phyloP scores from a whole-genome alignment of 805 yeast genomes.

The Torulaspora franciscae region DNA sequence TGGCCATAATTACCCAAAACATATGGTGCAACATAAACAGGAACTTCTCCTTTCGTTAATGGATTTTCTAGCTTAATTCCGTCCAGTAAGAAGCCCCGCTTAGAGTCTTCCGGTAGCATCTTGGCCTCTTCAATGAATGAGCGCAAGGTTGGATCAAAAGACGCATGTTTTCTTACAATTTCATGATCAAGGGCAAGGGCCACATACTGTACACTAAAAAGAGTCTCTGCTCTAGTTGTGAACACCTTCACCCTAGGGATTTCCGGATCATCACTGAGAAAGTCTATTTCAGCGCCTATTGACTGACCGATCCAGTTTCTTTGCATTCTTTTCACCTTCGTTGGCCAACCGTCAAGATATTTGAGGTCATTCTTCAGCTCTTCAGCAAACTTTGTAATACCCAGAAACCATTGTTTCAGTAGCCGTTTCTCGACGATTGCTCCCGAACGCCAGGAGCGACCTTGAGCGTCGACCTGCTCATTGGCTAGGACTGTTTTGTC shows the following conservation, averaged over 20 bases:
- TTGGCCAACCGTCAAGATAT: slow-evolving; percentile 72
- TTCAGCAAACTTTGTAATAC: slow-evolving; percentile 76
- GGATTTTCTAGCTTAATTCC: slow-evolving; percentile 54
- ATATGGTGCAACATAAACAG: slow-evolving; percentile 87
- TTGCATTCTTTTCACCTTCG: slow-evolving; percentile 85
- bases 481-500: slow-evolving; percentile 93
- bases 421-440: slow-evolving; percentile 81
- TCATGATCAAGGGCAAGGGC: slow-evolving; percentile 76
- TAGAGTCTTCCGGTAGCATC: slow-evolving; percentile 43
- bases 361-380: slow-evolving; percentile 62
- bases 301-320: slow-evolving; percentile 91
- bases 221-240: slow-evolving; percentile 88
- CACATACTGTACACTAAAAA: slow-evolving; percentile 74
- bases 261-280: slow-evolving; percentile 35
- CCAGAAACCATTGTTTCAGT: slow-evolving; percentile 90
- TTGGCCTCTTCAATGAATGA: slow-evolving; percentile 43
- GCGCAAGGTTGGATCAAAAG: slow-evolving; percentile 39
- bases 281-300: slow-evolving; percentile 65
- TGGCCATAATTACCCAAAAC: slow-evolving; percentile 79
- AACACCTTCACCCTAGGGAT: slow-evolving; percentile 46
- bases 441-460: slow-evolving; percentile 95
- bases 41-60: slow-evolving; percentile 45
- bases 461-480: slow-evolving; percentile 90
- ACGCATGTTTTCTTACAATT: slow-evolving; percentile 41
- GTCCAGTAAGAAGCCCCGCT: slow-evolving; percentile 54